A percentile compares a stretch with the other conserved stretches of the same genome.
phyloP scores from a whole-genome alignment of 306 rosid species.

The Medicago arabica region DNA sequence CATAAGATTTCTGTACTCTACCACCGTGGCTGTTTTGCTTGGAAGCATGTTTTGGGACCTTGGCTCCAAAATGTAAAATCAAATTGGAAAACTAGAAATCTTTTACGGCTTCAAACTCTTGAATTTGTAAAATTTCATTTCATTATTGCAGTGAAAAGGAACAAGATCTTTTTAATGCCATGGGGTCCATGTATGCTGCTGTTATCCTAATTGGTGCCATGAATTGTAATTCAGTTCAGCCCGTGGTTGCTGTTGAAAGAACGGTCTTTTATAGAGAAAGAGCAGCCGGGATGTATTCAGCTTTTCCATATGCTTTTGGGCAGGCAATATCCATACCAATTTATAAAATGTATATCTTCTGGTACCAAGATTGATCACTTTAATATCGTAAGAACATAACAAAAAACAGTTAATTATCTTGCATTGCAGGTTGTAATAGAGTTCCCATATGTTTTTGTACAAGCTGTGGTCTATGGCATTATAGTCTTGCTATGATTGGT shows the following conservation, averaged over 20 bases:
- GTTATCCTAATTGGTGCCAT: constrained; percentile 56
- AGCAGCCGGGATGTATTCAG: constrained; percentile 70
- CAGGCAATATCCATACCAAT: constrained; percentile 45
- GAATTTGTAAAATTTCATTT: constrained; percentile 12
- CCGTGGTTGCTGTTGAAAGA: constrained; percentile 57
- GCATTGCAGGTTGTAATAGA: constrained; percentile 58
- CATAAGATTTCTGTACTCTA: constrained; percentile 46
- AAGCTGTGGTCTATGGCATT: constrained; percentile 54
- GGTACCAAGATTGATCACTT: too few relatives aligned
- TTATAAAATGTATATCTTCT: neutral
- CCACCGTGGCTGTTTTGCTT: constrained; percentile 42
- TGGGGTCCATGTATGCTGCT: constrained; percentile 70
- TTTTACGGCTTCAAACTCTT: neutral
- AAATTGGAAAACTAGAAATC: neutral
- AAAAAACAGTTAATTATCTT: neutral
- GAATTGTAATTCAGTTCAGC: constrained; percentile 54
- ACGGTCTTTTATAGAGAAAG: constrained; percentile 64
- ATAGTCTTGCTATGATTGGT: constrained; percentile 62
- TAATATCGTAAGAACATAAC: too few relatives aligned
- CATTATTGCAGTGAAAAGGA: constrained; percentile 40
- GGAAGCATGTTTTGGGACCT: constrained; percentile 75
- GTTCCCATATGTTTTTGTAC: constrained; percentile 59
- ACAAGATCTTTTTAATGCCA: constrained; percentile 58
- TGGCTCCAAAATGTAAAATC: constrained; percentile 63
- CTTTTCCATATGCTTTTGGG: constrained; percentile 65